Conservation (phyloP, 2,329 filamentous ascomycete species). For the Didymella segeticola region DNA sequence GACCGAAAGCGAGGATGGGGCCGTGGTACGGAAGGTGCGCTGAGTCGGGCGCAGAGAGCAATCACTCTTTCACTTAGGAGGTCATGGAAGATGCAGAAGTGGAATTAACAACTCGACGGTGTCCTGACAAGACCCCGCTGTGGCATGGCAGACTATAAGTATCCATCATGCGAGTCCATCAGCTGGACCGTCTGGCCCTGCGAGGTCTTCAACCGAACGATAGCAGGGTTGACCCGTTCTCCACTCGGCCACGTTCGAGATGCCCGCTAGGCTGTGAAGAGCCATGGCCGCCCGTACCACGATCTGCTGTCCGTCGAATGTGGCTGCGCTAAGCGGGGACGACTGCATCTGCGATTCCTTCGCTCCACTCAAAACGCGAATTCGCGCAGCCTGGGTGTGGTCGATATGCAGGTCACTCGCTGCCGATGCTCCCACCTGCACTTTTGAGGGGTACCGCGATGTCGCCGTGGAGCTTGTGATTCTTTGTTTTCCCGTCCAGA, state of each 20-base stretch:
- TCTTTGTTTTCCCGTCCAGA: constrained; percentile 10
- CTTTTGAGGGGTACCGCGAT: constrained; percentile 12
- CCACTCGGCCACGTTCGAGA: constrained; percentile 15
- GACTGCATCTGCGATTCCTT: constrained; percentile 14
- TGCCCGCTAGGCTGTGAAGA: constrained; percentile 9
- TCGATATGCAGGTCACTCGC: constrained; percentile 19
- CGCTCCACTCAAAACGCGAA: constrained; percentile 14
- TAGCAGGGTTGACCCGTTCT: constrained; percentile 14
- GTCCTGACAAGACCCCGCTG: constrained; percentile 2
- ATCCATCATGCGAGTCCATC: constrained; percentile 15
- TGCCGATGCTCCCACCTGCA: constrained; percentile 1
- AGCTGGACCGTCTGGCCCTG: constrained; percentile 11
- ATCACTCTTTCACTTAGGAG: not conserved
- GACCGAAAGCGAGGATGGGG: constrained; percentile 8
- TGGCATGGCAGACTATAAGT: constrained; percentile 18
- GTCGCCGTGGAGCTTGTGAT: constrained; percentile 9
- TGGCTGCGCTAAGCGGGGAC: constrained; percentile 10
- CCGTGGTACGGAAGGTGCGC: constrained; percentile 13
- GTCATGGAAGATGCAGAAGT: not conserved
- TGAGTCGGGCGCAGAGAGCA: constrained; percentile 7
- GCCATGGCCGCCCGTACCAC: not conserved
- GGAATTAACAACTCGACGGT: not conserved
- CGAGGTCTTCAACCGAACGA: constrained; percentile 13
- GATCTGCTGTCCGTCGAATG: constrained; percentile 4
- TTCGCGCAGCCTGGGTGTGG: constrained; percentile 18